These are phyloP conservation scores for Colletotrichum limetticola DNA, from an alignment of 2,329 filamentous ascomycete species.

Conservation along the genomic window DNA sequence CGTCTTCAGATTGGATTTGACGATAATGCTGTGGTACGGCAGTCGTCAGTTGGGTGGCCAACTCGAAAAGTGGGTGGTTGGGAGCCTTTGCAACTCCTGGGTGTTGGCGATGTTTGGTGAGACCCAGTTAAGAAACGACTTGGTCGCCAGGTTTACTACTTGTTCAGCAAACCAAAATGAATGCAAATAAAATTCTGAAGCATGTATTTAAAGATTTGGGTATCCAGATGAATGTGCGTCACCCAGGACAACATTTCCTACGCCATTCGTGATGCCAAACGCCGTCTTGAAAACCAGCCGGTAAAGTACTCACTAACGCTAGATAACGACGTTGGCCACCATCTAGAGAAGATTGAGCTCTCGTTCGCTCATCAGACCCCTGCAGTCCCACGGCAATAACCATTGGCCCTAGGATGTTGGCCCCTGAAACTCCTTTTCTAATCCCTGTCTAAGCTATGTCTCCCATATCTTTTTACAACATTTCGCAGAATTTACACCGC, in stretches of 20 bases:
- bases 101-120: constrained; percentile 35
- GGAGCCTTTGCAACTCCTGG: constrained; percentile 29
- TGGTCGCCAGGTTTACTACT: not conserved
- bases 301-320: constrained; percentile 38
- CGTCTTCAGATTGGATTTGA: constrained; percentile 16
- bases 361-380: constrained; percentile 28
- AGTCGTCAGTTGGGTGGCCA: constrained; percentile 33
- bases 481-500: constrained; percentile 15
- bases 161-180: not conserved
- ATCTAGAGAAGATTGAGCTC: constrained; percentile 29
- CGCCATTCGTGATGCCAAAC: constrained; percentile 1
- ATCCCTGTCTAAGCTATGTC: constrained; percentile 30
- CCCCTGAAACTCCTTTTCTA: constrained; percentile 33
- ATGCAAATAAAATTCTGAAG: not conserved
- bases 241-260: constrained; percentile 7
- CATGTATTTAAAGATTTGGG: constrained; percentile 16
- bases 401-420: constrained; percentile 21
- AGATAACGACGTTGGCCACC: constrained; percentile 38
- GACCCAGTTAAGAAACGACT: constrained; percentile 37
- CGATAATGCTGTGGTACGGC: constrained; percentile 24
- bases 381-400: constrained; percentile 30
- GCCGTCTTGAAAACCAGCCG: not conserved
- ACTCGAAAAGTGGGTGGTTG: constrained; percentile 36
- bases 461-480: constrained; percentile 15
- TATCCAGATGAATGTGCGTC: constrained; percentile 14